Conservation (phyloP, 176 grass and related monocot genomes). For the Rhipidocladum racemiflorum region DNA sequence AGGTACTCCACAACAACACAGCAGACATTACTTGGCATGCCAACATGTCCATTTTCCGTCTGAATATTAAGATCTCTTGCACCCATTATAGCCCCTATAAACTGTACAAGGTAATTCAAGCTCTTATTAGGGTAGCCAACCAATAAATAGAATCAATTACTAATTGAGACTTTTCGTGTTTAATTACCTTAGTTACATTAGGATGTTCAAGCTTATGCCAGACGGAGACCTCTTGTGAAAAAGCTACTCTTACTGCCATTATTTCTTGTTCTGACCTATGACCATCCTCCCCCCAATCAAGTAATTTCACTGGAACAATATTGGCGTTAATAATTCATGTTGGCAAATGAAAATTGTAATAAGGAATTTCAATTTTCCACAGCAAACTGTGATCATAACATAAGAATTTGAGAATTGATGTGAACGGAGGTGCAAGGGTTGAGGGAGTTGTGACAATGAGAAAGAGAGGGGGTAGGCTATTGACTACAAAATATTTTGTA, state of each 20-base stretch:
- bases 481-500: neutral
- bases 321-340: neutral
- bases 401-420: neutral
- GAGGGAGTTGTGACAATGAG: neutral
- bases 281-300: constrained; percentile 94
- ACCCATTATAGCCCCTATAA: constrained; percentile 91
- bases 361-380: neutral
- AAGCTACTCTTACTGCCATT: constrained; percentile 51
- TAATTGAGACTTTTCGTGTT: neutral
- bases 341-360: neutral
- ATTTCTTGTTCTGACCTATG: constrained; percentile 80
- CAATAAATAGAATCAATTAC: neutral
- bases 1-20: constrained; percentile 94
- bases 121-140: neutral
- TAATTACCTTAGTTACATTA: constrained; percentile 91
- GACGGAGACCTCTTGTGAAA: constrained; percentile 91
- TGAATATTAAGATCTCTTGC: constrained; percentile 82
- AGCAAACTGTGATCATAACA: neutral
- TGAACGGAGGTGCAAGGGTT: neutral
- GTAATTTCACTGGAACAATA: constrained; percentile 75
- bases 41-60: constrained; percentile 73
- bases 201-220: constrained; percentile 99
- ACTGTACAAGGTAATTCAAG: constrained; percentile 49
- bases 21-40: constrained; percentile 83
- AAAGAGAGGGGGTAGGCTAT: neutral